Conservation (phyloP, 2,329 filamentous ascomycete species). For the Diplodia mutila region DNA sequence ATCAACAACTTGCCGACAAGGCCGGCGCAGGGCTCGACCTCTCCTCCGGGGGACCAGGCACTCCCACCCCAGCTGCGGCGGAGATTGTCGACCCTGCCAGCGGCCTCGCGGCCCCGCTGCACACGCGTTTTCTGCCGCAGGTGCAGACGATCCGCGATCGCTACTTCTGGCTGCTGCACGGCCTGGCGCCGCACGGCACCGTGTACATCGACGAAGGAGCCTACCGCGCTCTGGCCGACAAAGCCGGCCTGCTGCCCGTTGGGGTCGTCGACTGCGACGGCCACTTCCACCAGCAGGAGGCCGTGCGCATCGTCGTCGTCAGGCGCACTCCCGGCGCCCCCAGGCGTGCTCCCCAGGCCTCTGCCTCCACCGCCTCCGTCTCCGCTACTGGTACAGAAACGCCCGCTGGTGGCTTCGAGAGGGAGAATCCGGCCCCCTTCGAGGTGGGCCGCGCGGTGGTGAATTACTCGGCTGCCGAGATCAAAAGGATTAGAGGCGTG, state of each 20-base stretch:
- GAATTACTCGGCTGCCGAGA: conserved; percentile 88
- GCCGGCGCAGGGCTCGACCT: conserved; percentile 32
- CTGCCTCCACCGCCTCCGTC: too few species aligned
- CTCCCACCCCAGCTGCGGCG: neutral
- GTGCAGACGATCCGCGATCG: conserved; percentile 84
- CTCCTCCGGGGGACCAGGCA: conserved; percentile 26
- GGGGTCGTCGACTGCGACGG: conserved; percentile 91
- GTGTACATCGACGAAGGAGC: conserved; percentile 93
- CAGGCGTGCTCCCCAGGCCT: neutral
- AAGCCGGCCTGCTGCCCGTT: conserved; percentile 85
- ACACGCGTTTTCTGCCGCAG: conserved; percentile 91
- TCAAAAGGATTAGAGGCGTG: conserved; percentile 79
- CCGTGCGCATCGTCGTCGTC: conserved; percentile 83
- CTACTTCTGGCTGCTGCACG: conserved; percentile 96
- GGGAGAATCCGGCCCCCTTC: conserved; percentile 43
- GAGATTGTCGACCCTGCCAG: conserved; percentile 38
- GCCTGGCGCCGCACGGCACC: conserved; percentile 85
- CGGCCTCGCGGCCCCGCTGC: conserved; percentile 59
- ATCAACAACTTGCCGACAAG: conserved; percentile 31
- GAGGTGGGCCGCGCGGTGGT: conserved; percentile 90
- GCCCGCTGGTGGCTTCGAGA: conserved; percentile 32
- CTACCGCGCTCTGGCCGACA: conserved; percentile 75
- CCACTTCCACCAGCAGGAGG: conserved; percentile 87
- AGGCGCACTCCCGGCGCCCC: conserved; percentile 50
- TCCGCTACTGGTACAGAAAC: neutral